Conservation (phyloP, 139 green algal genomes). For the Monoraphidium neglectum region DNA sequence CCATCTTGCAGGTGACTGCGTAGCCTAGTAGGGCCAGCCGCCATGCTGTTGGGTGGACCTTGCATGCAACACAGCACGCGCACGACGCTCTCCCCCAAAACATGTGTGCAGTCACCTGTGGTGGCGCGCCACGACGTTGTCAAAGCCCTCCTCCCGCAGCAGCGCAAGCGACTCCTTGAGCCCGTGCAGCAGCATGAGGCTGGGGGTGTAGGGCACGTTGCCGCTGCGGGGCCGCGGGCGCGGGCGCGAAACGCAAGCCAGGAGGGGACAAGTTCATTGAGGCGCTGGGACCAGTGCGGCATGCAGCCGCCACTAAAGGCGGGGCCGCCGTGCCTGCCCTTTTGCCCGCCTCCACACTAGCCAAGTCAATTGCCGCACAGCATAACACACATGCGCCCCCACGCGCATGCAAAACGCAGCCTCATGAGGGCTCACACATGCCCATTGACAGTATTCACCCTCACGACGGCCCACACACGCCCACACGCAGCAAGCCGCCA, state of each 20-base stretch:
- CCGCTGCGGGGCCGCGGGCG: conserved; percentile 22
- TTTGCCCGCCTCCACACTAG: background rate
- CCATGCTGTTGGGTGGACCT: no score
- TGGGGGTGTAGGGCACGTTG: conserved; percentile 82
- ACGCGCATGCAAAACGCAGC: no score
- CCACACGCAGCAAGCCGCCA: no score
- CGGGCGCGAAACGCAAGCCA: background rate
- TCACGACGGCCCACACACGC: no score
- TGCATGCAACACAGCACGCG: no score
- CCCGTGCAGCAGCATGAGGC: conserved; percentile 90
- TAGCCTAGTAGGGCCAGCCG: no score
- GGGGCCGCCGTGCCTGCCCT: no score
- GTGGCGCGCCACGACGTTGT: conserved; percentile 88
- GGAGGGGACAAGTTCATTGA: background rate
- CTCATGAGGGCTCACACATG: no score
- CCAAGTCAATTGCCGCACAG: conserved; percentile 17
- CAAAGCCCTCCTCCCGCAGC: conserved; percentile 83
- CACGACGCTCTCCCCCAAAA: no score
- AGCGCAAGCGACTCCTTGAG: conserved; percentile 75
- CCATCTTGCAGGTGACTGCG: no score
- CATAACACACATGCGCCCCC: background rate
- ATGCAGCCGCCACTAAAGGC: background rate
- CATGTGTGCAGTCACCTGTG: no score
- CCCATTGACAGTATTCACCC: no score
- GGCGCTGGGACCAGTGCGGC: background rate